Base-by-base conservation (phyloP, 768 basidiomycete species). In the Leccinum imitatum region DNA sequence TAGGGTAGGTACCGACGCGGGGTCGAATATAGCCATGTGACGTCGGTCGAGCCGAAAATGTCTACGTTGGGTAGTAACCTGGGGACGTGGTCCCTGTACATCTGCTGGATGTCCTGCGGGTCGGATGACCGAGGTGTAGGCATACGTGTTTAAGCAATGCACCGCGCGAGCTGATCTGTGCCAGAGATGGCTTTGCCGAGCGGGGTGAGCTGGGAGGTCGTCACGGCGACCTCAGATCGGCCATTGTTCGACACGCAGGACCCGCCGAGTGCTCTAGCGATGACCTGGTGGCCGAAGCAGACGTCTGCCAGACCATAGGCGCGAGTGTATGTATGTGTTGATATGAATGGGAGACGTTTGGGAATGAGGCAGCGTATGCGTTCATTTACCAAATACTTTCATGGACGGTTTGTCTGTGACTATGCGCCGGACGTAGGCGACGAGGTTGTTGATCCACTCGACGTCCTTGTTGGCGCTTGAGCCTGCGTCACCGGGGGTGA, bases 1-100 rank as follows among this genome's bases (percentile, higher is more conserved):
- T 9, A 56, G 13, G 2, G 39, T 44, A 5, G 54, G 47, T 4
- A 14, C 50, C 0, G 25, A 55, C 1, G 59, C 47, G 50, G 30
- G 30, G 30, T 30, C 30, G 30, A 30, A 30, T 30, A 30, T 30
- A 30, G 93, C 84, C 80, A 93, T 87, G 84, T 79, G 3, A 81
- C 46, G n/a, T 69, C 27, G 27, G 90, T 86, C 23, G 82, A 86
- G 2, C 84, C 90, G 47, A 97, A 82, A 10, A 89, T 77, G 48
- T 85, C 76, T 66, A 89, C 81, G 8, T 65, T 63, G 68, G 69
- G 75, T 0, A 89, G 84, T 6, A 81, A 67, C 0, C 70, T 61
- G 1, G 92, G 89, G 54, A 96, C 90, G 71, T 94, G 89, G 75
- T 97, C 95, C 46, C 85, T 81, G 75, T 98, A 95, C 89, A 93